phyloP scores from a whole-genome alignment of 148 eudicot species.

The Vaccinium corymbosum region DNA sequence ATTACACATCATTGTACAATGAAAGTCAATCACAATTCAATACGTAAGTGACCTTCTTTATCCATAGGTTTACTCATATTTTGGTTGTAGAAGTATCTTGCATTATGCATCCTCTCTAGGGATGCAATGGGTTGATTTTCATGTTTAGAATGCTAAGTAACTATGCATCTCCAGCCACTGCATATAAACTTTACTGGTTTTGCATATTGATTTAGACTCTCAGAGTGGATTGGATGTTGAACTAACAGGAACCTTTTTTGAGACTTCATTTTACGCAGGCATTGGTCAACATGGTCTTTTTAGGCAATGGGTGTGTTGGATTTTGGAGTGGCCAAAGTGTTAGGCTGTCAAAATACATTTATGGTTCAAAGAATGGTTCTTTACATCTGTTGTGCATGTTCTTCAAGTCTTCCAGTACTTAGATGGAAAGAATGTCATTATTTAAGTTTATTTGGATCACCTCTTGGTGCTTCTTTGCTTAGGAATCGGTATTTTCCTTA shows the following conservation, averaged over 20 bases:
- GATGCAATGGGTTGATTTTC: conserved; percentile 2
- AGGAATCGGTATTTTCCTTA: not conserved
- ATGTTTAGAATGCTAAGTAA: not conserved
- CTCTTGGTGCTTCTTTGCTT: not conserved
- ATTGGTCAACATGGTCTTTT: not conserved
- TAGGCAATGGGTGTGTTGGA: not conserved
- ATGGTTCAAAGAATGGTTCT: not conserved
- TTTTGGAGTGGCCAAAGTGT: not conserved
- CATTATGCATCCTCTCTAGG: not conserved
- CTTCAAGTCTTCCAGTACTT: not conserved
- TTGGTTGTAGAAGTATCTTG: not conserved
- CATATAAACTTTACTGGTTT: not conserved
- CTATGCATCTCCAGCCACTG: not conserved
- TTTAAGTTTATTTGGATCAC: not conserved
- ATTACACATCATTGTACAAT: conserved; percentile 72
- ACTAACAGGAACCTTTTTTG: not conserved
- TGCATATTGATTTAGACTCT: not conserved
- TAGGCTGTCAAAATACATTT: not conserved
- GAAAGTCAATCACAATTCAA: conserved; percentile 82
- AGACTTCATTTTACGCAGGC: not conserved
- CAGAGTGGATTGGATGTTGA: not conserved
- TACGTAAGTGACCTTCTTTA: conserved; percentile 25
- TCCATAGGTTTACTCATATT: not conserved
- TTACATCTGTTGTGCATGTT: not conserved
- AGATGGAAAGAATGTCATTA: not conserved